Conservation (phyloP, 192 early-diverging fungal genomes). For the Umbelopsis sp. region DNA sequence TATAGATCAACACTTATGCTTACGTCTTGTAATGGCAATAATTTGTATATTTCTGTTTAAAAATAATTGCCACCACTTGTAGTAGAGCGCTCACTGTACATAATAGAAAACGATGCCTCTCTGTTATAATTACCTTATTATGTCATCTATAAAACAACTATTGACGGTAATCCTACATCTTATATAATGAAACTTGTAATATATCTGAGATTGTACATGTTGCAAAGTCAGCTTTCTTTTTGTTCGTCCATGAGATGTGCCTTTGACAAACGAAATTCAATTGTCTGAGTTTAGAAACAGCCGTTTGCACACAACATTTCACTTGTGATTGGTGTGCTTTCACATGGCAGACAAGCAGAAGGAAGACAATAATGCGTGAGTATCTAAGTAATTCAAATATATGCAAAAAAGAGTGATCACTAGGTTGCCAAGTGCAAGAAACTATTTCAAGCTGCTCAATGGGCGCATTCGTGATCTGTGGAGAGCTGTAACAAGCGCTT, state of each 20-base stretch:
- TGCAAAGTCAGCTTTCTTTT: no score
- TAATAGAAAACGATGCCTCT: neutral
- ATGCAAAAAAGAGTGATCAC: neutral
- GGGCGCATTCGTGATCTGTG: neutral
- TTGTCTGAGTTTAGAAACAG: conserved; percentile 15
- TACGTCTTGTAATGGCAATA: neutral
- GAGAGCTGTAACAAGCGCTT: neutral
- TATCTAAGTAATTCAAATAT: neutral
- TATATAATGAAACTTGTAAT: no score
- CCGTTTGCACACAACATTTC: neutral
- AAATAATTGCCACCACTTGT: neutral
- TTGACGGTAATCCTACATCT: no score
- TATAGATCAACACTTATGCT: neutral
- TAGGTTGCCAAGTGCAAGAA: neutral
- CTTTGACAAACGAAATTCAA: neutral
- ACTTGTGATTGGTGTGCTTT: conserved; percentile 7
- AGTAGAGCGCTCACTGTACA: conserved; percentile 11
- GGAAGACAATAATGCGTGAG: conserved; percentile 21
- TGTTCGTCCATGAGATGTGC: neutral
- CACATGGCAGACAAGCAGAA: conserved; percentile 21
- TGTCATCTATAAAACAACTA: neutral
- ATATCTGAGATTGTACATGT: no score
- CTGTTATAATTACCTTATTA: neutral
- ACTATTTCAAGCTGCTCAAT: no score
- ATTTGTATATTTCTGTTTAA: neutral